phyloP scores from a whole-genome alignment of 1,139 yeast genomes.

The Trichomonascaceae sp. region DNA sequence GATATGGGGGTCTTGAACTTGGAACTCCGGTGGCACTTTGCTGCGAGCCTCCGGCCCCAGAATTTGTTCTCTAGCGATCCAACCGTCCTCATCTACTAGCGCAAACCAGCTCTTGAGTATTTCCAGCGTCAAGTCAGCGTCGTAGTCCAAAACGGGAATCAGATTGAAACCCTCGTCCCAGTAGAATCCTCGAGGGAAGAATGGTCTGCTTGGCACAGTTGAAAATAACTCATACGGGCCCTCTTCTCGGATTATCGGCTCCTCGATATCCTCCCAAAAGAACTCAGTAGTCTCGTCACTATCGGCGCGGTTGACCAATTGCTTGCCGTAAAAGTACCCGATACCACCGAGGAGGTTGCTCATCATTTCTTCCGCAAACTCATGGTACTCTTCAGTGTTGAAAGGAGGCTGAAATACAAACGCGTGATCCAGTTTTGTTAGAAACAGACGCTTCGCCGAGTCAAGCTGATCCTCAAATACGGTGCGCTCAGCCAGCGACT shows the following conservation, averaged over 20 bases:
- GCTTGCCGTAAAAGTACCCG: constrained; percentile 82
- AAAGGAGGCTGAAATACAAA: constrained; percentile 50
- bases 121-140: constrained; percentile 71
- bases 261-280: constrained; percentile 20
- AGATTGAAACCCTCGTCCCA: constrained; percentile 99
- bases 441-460: constrained; percentile 25
- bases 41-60: constrained; percentile 84
- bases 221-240: constrained; percentile 49
- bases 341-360: constrained; percentile 85
- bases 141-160: constrained; percentile 69
- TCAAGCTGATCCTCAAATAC: constrained; percentile 25
- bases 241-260: constrained; percentile 16
- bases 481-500: constrained; percentile 6
- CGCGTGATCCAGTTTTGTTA: constrained; percentile 39
- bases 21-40: constrained; percentile 78
- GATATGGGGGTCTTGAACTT: constrained; percentile 74
- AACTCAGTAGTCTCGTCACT: constrained; percentile 26
- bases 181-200: constrained; percentile 91
- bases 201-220: constrained; percentile 83
- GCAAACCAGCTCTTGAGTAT: constrained; percentile 80
- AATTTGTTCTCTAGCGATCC: constrained; percentile 95
- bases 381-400: constrained; percentile 30
- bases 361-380: constrained; percentile 64
- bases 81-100: constrained; percentile 78
- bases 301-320: constrained; percentile 57